Evolutionary conservation across 75 land plant species (phyloP).

Genomic region (Pseudotsuga menziesii): DNA sequence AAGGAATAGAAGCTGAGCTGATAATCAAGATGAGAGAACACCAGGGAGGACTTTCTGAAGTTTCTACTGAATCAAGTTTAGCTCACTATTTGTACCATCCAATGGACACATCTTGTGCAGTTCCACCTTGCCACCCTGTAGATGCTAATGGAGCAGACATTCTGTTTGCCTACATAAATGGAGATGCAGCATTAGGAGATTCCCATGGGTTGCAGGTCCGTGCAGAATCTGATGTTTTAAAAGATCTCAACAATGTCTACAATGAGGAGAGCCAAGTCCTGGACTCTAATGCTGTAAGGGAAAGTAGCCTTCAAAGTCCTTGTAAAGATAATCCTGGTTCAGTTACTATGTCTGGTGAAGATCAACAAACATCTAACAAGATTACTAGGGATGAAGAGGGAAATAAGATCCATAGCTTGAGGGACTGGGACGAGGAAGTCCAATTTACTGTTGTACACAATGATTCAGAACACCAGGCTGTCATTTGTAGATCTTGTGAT

Average conservation of each 20-base stretch:
- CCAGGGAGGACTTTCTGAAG: neutral
- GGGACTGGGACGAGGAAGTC: conserved; percentile 11
- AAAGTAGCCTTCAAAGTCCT: neutral
- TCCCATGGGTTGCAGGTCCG: conserved; percentile 3
- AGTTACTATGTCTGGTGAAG: conserved; percentile 1
- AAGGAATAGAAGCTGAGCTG: conserved; percentile 6
- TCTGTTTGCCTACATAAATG: neutral
- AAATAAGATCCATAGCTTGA: conserved; percentile 6
- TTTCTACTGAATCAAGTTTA: neutral
- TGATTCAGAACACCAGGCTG: conserved; percentile 11
- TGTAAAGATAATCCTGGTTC: neutral
- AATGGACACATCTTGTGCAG: neutral
- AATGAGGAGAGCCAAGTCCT: neutral
- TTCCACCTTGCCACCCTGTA: neutral
- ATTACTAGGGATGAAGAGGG: neutral
- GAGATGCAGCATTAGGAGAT: neutral
- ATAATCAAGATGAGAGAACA: conserved; percentile 2
- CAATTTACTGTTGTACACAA: conserved; percentile 10
- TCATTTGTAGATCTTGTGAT: conserved; percentile 12
- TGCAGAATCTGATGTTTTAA: neutral
- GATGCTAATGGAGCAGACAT: neutral
- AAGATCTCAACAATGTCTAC: neutral
- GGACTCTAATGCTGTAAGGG: neutral
- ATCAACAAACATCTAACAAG: neutral
- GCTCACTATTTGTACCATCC: neutral